Conservation (phyloP, 257 asterid species). For the Nicotiana paniculata region DNA sequence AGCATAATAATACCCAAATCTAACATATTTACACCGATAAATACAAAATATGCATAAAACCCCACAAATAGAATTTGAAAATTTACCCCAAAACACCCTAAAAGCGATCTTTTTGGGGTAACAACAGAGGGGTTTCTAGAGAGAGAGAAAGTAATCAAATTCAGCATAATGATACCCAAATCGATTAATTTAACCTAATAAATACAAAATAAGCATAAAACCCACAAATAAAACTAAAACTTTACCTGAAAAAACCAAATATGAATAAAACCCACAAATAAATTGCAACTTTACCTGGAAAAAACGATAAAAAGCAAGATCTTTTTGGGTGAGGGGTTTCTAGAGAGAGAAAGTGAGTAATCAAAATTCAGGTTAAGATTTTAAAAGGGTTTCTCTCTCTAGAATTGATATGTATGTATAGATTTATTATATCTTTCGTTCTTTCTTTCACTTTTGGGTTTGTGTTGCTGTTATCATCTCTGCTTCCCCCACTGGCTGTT, state of each 20-base stretch:
- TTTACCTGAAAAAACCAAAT: background rate
- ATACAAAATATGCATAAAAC: background rate
- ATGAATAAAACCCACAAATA: background rate
- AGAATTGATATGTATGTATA: background rate
- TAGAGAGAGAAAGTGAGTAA: conserved; percentile 9
- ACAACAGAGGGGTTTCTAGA: too few species aligned
- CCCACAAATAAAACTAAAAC: background rate
- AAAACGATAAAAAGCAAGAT: background rate
- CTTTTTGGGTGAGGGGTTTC: background rate
- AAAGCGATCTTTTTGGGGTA: too few species aligned
- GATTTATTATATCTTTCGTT: background rate
- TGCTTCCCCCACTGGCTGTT: conserved; percentile 19
- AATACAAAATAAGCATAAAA: background rate
- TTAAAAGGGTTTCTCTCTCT: conserved; percentile 6
- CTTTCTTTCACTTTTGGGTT: conserved; percentile 18
- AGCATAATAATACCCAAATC: background rate
- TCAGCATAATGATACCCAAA: background rate
- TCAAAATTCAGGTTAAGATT: background rate
- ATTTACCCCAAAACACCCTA: background rate
- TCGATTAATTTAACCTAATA: background rate
- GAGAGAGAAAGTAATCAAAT: background rate
- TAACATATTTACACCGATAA: background rate
- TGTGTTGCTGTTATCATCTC: conserved; percentile 11
- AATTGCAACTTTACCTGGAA: background rate
- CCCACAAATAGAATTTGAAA: background rate